These are phyloP conservation scores for Saccharomyces kudriavzevii DNA, from an alignment of 805 yeast species.

Conservation along the genomic window DNA sequence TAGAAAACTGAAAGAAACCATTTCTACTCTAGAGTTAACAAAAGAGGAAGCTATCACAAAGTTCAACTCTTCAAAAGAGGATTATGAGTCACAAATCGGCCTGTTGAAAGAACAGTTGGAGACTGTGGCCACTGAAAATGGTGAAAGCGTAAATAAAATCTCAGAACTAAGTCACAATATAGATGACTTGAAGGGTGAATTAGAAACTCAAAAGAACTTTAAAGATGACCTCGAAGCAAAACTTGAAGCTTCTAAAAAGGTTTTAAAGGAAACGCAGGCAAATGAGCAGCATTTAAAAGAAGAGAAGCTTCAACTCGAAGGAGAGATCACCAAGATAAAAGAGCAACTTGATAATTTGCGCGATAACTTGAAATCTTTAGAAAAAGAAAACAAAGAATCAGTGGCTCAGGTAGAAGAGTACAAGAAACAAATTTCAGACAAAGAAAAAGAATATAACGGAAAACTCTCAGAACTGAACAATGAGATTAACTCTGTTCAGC, in stretches of 20 bases:
- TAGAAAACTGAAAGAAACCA: background rate
- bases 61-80: background rate
- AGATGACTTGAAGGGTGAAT: background rate
- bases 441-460: background rate
- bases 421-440: background rate
- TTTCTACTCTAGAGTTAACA: background rate
- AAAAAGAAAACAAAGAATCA: background rate
- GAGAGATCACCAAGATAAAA: background rate
- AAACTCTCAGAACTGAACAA: constrained; percentile 3
- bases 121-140: constrained; percentile 1
- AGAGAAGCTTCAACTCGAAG: constrained; percentile 1
- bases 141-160: background rate
- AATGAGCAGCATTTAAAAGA: constrained; percentile 1
- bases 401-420: background rate
- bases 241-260: background rate
- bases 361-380: background rate
- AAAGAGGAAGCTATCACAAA: background rate
- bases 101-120: constrained; percentile 13
- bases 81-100: background rate
- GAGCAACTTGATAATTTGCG: background rate
- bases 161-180: background rate
- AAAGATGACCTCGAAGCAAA: background rate
- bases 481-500: constrained; percentile 2
- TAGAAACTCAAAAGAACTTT: constrained; percentile 1
- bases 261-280: background rate